Conservation (phyloP, 2,329 filamentous ascomycete species). For the Chrysosphaeria jannelii region DNA sequence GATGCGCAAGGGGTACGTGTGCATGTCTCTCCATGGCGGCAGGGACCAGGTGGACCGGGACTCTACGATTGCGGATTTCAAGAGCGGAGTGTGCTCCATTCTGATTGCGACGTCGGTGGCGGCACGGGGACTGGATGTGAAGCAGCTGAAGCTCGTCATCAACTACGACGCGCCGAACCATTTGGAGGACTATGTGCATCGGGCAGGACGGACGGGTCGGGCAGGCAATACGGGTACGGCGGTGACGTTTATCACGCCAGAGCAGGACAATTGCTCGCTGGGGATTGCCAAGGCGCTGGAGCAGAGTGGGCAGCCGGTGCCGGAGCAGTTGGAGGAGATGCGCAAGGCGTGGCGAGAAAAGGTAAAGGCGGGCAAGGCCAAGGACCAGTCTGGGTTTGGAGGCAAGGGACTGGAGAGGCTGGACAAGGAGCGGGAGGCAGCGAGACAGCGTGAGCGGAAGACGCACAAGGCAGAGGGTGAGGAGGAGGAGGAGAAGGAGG, state of each 20-base stretch:
- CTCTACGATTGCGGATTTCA: constrained; percentile 80
- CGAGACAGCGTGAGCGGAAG: constrained; percentile 61
- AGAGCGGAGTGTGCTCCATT: constrained; percentile 65
- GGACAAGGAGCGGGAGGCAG: constrained; percentile 69
- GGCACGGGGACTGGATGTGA: constrained; percentile 81
- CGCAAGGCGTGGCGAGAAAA: constrained; percentile 55
- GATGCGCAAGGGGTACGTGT: constrained; percentile 61
- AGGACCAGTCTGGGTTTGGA: constrained; percentile 70
- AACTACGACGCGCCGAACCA: constrained; percentile 91
- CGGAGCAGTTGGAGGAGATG: constrained; percentile 35
- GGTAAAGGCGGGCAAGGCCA: constrained; percentile 75
- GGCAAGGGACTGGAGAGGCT: constrained; percentile 81
- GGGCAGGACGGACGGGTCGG: constrained; percentile 74
- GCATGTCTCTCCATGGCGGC: constrained; percentile 79
- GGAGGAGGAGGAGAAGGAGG: constrained; percentile 43
- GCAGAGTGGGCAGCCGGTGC: constrained; percentile 63
- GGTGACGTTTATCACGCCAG: constrained; percentile 74
- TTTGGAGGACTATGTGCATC: constrained; percentile 86
- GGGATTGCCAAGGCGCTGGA: constrained; percentile 79
- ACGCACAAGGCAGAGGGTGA: constrained; percentile 70
- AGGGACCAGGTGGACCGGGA: constrained; percentile 86
- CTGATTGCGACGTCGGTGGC: constrained; percentile 88
- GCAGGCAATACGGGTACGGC: constrained; percentile 86
- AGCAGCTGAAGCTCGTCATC: constrained; percentile 81
- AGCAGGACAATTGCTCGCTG: constrained; percentile 70